Evolutionary conservation across 305 asterid species (phyloP), one percentile per base, ranked within the genome.

Genomic region (Andrographis paniculata): DNA sequence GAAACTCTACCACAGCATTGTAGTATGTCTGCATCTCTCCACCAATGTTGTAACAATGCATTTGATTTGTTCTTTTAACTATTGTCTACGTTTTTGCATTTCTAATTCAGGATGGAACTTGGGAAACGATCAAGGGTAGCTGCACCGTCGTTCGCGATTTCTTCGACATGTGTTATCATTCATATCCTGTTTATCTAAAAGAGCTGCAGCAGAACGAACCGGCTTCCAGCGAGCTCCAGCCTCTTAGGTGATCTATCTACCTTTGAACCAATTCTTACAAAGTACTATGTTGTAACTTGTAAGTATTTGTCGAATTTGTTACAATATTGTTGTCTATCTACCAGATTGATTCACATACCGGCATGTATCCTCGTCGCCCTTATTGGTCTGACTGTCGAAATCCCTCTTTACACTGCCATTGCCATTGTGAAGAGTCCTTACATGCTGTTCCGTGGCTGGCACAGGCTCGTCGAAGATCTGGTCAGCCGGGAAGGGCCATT

Each of bases 401-500:
- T 89, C 53, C 95, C 97, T 45, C 93, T 82, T 35, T 89, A 69
- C 77, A 67, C 94, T 2, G 80, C 76, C 35, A 85, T 89, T 36
- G 97, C 94, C 16, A 8, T 85, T 31, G 82, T 74, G 8, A 89
- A 89, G 70, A 82, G 95, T 43, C 97, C 97, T 2, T 85, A 62
- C 58, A 85, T 89, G 95, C 53, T 85, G 77, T 82, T 85, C 74
- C 85, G 83, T 50, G 95, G 97, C 21, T 89, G 97, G 97, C 93
- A 82, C 1, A 72, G 95, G 69, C 66, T 89, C 46, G 66, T 85
- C 44, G 91, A 85, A 18, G 97, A 88, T 69, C 63, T 88, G 45
- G 74, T 88, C 48, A 85, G 97, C 46, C 85, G 97, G 2, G 97
- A 89, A 70, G 97, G 97, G 44, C 94, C 95, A 3, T 89, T 89